Percentiles rank a stretch among this genome's conserved stretches.
These are phyloP conservation scores for Eucalyptus virginea DNA, from an alignment of 345 rosid species.

Conservation along the genomic window DNA sequence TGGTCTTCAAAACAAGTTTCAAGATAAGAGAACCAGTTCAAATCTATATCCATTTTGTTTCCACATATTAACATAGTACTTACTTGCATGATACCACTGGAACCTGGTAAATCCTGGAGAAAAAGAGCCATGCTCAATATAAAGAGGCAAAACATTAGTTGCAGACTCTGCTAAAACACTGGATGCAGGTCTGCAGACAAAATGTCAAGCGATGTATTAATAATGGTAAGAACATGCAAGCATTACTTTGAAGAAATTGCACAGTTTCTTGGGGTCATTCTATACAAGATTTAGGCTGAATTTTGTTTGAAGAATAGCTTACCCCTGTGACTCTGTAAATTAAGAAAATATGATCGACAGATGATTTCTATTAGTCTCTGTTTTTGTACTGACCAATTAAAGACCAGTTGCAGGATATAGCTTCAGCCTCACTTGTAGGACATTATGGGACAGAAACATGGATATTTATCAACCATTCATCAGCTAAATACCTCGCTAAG, in stretches of 20 bases:
- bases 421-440: not conserved
- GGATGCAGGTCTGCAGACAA: not conserved
- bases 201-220: not conserved
- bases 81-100: slow-evolving; percentile 98
- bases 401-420: not conserved
- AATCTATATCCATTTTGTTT: not conserved
- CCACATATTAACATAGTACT: slow-evolving; percentile 2
- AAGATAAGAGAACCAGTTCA: not conserved
- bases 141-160: not conserved
- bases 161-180: not conserved
- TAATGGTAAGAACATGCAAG: not conserved
- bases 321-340: not conserved
- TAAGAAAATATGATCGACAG: not conserved
- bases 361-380: not conserved
- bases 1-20: slow-evolving; percentile 34
- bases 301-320: not conserved
- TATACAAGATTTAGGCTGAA: not conserved
- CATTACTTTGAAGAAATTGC: not conserved
- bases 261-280: not conserved
- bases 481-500: not conserved
- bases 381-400: not conserved
- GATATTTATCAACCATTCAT: not conserved
- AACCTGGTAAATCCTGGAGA: slow-evolving; percentile 74
- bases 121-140: not conserved
- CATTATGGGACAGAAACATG: not conserved